Percentiles rank a stretch among this genome's conserved stretches.
Conservation (phyloP, 2,329 filamentous ascomycete species). For the Colletotrichum euphorbiae region DNA sequence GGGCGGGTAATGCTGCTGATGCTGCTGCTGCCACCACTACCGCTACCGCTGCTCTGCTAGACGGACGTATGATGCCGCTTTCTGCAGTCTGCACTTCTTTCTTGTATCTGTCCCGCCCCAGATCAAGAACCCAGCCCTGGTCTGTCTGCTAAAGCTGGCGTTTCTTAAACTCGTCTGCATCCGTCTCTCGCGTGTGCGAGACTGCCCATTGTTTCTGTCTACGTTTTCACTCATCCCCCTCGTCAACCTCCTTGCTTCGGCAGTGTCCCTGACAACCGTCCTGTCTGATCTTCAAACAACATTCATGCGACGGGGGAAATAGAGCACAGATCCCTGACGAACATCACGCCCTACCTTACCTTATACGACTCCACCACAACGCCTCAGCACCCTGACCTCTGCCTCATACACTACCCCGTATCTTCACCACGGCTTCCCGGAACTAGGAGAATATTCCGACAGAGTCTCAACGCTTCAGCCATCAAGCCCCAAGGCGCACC, state of each 20-base stretch:
- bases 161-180: conserved; percentile 45
- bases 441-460: conserved; percentile 28
- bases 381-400: conserved; percentile 36
- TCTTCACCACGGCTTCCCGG: conserved; percentile 36
- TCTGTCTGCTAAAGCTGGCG: conserved; percentile 20
- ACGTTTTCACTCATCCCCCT: conserved; percentile 47
- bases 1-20: conserved; percentile 25
- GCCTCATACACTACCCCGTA: conserved; percentile 27
- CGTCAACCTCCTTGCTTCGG: conserved; percentile 47
- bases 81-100: conserved; percentile 39
- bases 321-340: conserved; percentile 42
- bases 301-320: conserved; percentile 46
- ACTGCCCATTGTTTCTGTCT: conserved; percentile 39
- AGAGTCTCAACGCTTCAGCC: conserved; percentile 40
- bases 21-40: conserved; percentile 4
- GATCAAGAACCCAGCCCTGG: conserved; percentile 21
- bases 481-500: conserved; percentile 25
- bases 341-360: conserved; percentile 37
- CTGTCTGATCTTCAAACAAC: conserved; percentile 52
- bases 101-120: conserved; percentile 31
- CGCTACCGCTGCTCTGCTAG: neutral
- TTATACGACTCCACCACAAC: conserved; percentile 37
- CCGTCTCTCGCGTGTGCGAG: conserved; percentile 42
- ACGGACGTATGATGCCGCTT: conserved; percentile 28
- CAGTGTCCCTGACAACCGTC: conserved; percentile 43